Conservation (phyloP, 768 basidiomycete species). For the Cystobasidium ongulense region DNA sequence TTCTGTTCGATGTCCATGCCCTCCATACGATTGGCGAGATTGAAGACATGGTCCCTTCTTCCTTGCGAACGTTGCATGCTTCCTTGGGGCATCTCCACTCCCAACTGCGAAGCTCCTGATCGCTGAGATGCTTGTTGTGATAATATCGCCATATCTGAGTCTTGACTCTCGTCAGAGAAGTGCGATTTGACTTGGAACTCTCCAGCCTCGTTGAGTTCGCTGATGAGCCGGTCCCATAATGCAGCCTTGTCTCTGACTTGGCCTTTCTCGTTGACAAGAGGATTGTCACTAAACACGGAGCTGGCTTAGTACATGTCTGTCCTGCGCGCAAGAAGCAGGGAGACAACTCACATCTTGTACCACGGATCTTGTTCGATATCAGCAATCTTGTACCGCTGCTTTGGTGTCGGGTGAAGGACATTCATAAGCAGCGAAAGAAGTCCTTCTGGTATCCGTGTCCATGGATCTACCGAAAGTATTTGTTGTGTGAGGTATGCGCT, state of each 20-base stretch:
- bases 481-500: constrained; percentile 63
- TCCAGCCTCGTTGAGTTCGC: constrained; percentile 2
- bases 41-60: neutral
- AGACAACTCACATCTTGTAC: constrained; percentile 7
- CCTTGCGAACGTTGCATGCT: constrained; percentile 5
- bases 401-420: constrained; percentile 10
- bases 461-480: constrained; percentile 67
- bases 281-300: neutral
- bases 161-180: constrained; percentile 3
- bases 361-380: constrained; percentile 17
- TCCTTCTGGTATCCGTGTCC: constrained; percentile 58
- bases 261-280: neutral
- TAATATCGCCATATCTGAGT: neutral
- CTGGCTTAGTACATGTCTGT: neutral
- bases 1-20: neutral
- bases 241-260: neutral
- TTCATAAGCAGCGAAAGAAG: constrained; percentile 48
- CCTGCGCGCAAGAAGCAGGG: neutral
- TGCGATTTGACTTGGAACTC: constrained; percentile 13
- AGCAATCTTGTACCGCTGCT: constrained; percentile 1
- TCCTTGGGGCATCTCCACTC: neutral
- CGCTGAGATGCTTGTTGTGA: neutral
- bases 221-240: constrained; percentile 4
- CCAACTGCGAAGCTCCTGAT: neutral
- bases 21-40: constrained; percentile 2